A percentile compares a stretch with the other conserved stretches of the same genome.
Evolutionary conservation across 805 yeast species (phyloP).

Genomic region (Hanseniaspora singularis): DNA sequence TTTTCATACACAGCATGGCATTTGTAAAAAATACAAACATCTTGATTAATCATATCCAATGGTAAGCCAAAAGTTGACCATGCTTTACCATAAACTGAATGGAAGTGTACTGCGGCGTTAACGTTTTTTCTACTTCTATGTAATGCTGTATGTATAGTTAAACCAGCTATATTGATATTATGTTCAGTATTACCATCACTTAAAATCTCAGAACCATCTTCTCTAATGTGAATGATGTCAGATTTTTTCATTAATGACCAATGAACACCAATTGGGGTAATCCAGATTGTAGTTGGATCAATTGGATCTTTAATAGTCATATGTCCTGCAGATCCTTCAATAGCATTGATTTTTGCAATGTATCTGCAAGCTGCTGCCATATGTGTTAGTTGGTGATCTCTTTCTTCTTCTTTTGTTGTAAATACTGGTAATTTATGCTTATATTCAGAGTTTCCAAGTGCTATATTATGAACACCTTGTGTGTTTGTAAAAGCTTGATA

Average conservation of each 20-base stretch:
- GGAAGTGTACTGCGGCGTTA: conserved; percentile 59
- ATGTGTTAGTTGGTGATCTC: conserved; percentile 36
- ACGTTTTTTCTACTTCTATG: conserved; percentile 57
- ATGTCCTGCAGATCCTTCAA: conserved; percentile 78
- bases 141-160: conserved; percentile 51
- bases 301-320: conserved; percentile 78
- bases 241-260: conserved; percentile 48
- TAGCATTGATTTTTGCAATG: conserved; percentile 64
- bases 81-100: conserved; percentile 50
- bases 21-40: conserved; percentile 53
- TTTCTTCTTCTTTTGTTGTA: conserved; percentile 19
- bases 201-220: conserved; percentile 39
- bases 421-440: conserved; percentile 19
- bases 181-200: conserved; percentile 38
- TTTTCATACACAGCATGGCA: conserved; percentile 51
- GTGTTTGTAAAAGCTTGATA: conserved; percentile 13
- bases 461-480: conserved; percentile 21
- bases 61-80: conserved; percentile 51
- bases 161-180: conserved; percentile 54
- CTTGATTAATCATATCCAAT: conserved; percentile 69
- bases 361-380: conserved; percentile 79
- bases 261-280: conserved; percentile 76
- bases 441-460: conserved; percentile 19
- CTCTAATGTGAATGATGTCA: conserved; percentile 52
- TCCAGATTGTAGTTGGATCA: conserved; percentile 73